Evolutionary conservation across 1,284 basidiomycete genomes (phyloP).

Genomic region (Trichosporon ovoides): DNA sequence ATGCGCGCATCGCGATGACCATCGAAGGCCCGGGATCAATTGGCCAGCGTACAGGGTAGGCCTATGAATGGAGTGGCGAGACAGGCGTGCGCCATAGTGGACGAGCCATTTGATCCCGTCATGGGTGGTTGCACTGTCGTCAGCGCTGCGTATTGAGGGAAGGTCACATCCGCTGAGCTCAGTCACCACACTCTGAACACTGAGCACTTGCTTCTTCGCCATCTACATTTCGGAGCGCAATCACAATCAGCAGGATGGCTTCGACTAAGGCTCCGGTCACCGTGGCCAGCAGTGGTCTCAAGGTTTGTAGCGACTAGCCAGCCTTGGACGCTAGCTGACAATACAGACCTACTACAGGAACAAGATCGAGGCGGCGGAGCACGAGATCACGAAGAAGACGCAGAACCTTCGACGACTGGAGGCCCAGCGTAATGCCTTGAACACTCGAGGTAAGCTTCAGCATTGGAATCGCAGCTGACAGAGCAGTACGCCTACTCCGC

Average conservation of each 20-base stretch:
- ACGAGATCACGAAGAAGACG: constrained; percentile 91
- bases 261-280: constrained; percentile 18
- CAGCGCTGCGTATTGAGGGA: not conserved
- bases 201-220: not conserved
- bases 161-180: not conserved
- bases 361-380: constrained; percentile 88
- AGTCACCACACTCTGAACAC: not conserved
- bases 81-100: not conserved
- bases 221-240: not conserved
- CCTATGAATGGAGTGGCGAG: not conserved
- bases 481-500: constrained; percentile 67
- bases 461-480: constrained; percentile 37
- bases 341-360: constrained; percentile 81
- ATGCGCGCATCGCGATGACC: not conserved
- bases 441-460: constrained; percentile 70
- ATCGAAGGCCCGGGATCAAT: not conserved
- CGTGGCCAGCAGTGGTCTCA: constrained; percentile 20
- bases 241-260: constrained; percentile 8
- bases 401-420: constrained; percentile 93
- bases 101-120: constrained; percentile 2
- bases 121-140: not conserved
- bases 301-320: constrained; percentile 7
- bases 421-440: constrained; percentile 93
- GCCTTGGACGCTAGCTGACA: not conserved
- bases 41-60: not conserved